Conservation (phyloP, 352 stramenopile species). For the Globisporangium uncinulatum region DNA sequence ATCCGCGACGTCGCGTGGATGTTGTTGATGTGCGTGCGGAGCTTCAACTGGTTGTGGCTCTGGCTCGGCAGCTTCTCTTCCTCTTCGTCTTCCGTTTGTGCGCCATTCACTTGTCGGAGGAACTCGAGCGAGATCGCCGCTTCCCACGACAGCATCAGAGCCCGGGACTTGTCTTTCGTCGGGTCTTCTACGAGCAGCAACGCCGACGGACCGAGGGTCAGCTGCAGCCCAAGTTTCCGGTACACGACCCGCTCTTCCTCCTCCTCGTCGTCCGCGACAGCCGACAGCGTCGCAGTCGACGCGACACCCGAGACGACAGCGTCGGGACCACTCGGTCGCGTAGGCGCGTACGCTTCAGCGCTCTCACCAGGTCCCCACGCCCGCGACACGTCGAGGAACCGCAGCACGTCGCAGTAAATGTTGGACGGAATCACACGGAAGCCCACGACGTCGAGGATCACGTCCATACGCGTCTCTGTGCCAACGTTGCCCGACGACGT, state of each 20-base stretch:
- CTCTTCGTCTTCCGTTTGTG: slow-evolving; percentile 8
- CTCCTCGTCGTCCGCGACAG: slow-evolving; percentile 1
- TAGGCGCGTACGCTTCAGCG: not conserved
- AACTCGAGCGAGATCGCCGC: slow-evolving; percentile 56
- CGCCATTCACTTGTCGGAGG: slow-evolving; percentile 27
- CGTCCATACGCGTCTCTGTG: slow-evolving; percentile 46
- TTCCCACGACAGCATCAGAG: slow-evolving; percentile 82
- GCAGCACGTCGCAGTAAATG: slow-evolving; percentile 72
- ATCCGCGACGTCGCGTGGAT: slow-evolving; percentile 73
- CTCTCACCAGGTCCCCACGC: slow-evolving; percentile 13
- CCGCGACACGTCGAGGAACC: slow-evolving; percentile 51
- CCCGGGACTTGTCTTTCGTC: slow-evolving; percentile 57
- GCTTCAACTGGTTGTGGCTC: slow-evolving; percentile 49
- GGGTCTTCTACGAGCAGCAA: slow-evolving; percentile 74
- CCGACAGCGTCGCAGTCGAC: too few relatives aligned
- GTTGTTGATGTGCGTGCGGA: slow-evolving; percentile 55
- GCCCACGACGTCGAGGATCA: slow-evolving; percentile 63
- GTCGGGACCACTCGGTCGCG: not conserved
- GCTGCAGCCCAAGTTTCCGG: slow-evolving; percentile 42
- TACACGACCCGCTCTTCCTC: slow-evolving; percentile 21
- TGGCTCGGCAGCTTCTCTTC: not conserved
- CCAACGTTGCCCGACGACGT: slow-evolving; percentile 8
- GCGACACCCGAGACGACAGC: too few relatives aligned
- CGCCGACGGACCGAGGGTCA: slow-evolving; percentile 59
- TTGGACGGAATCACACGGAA: slow-evolving; percentile 81